Conservation (phyloP, 1,139 yeast species). For the Saccharomyces pastorianus region DNA sequence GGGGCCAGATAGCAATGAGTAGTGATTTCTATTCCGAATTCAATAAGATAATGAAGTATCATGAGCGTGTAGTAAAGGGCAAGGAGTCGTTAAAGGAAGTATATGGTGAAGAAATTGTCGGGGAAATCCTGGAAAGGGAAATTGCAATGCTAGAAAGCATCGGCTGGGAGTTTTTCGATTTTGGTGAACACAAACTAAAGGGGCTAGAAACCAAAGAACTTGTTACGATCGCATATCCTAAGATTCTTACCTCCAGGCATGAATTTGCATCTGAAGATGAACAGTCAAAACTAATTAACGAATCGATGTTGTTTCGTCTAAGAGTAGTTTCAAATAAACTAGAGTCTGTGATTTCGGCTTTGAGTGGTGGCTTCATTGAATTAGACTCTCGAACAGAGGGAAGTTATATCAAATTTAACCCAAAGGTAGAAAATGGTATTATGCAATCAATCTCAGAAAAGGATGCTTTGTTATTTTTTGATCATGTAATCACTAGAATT, state of each 20-base stretch:
- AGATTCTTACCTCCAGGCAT: constrained; percentile 49
- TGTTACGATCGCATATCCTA: constrained; percentile 73
- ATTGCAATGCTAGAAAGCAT: constrained; percentile 55
- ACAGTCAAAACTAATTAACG: constrained; percentile 20
- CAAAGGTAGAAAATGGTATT: constrained; percentile 14
- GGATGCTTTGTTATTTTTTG: constrained; percentile 25
- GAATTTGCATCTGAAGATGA: constrained; percentile 26
- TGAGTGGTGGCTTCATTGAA: constrained; percentile 19
- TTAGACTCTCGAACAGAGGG: constrained; percentile 7
- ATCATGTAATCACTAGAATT: constrained; percentile 28
- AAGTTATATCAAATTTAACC: constrained; percentile 7
- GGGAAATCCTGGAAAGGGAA: constrained; percentile 61
- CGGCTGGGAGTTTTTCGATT: constrained; percentile 60
- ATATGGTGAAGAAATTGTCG: constrained; percentile 56
- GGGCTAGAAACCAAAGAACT: constrained; percentile 92
- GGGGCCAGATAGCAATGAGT: constrained; percentile 91
- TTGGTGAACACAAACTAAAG: constrained; percentile 85
- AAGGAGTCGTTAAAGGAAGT: constrained; percentile 43
- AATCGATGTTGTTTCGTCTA: constrained; percentile 22
- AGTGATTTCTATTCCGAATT: constrained; percentile 73
- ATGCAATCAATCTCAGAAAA: constrained; percentile 17
- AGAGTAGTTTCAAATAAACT: constrained; percentile 21
- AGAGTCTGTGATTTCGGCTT: constrained; percentile 22
- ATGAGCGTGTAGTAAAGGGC: constrained; percentile 38
- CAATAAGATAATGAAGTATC: constrained; percentile 48